Evolutionary conservation across 768 basidiomycete genomes (phyloP), one percentile per base, ranked within the genome.

Genomic region (Fibroporia radiculosa): DNA sequence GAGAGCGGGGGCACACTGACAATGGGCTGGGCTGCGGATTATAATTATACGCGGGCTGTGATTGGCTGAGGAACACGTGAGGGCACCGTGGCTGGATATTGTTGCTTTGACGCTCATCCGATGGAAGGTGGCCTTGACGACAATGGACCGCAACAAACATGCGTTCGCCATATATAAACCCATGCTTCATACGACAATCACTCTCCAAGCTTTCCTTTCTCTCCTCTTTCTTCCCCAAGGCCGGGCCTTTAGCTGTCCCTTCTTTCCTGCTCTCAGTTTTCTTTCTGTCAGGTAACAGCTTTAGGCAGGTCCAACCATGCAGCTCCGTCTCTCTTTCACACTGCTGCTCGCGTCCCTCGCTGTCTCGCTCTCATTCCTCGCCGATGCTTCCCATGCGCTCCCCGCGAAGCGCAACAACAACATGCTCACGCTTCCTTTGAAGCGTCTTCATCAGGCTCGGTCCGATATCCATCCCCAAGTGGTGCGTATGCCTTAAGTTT

Each of bases 321-420:
- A 75, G 52, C 65, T 83, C 57, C 65, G 65, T 35, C 53, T 73
- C 53, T 63, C 68, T 32, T 70, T 83, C 52, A 64, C 71, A 46
- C 48, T 73, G 49, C 68, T 85, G 52, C 66, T 79, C 48, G 70
- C 72, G 50, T 73, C 69, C 61, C 51, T 84, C 47, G 56, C 78
- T 36, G 51, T 72, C 40, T 63, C 68, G 45, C 56, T 71, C 28
- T 66, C 67, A 42, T 62, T 57, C 45, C 59, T 61, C 47, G 68
- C 65, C 49, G 62, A 67, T 40, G 60, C 59, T 48, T 70, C 65
- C 42, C 62, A 68, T 40, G 77, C 77, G 28, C 59, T 64, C 10
- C 77, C 77, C 33, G 23, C 65, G 26, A 63, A 47, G 33, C 62
- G 58, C 24, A 44, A 47, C 38, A 36, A 58, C 2, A 63, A 66